phyloP scores from a whole-genome alignment of 306 rosid species.

The Cicer judaicum region DNA sequence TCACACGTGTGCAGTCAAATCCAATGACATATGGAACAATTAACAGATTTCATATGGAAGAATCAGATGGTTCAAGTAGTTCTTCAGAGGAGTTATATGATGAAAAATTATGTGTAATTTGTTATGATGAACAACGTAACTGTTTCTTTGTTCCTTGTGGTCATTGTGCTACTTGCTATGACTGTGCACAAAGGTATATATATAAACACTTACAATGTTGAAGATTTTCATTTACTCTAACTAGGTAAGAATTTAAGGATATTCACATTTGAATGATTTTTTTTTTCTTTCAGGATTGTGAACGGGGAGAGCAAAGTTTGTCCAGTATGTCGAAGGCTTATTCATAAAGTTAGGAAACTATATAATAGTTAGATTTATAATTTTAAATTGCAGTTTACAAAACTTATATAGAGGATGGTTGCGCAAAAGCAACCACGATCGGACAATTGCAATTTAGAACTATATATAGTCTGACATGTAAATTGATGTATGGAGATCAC shows the following conservation, averaged over 20 bases:
- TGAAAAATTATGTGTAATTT: slow-evolving; percentile 68
- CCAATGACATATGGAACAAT: slow-evolving; percentile 57
- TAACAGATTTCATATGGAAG: slow-evolving; percentile 50
- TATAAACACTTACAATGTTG: not conserved
- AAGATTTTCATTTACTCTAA: slow-evolving; percentile 6
- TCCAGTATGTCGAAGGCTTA: slow-evolving; percentile 73
- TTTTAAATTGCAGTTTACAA: not conserved
- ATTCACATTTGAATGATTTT: not conserved
- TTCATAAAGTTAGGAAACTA: slow-evolving; percentile 63
- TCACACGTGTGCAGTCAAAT: slow-evolving; percentile 48
- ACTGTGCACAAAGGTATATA: slow-evolving; percentile 72
- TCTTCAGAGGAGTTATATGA: slow-evolving; percentile 76
- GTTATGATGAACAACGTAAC: slow-evolving; percentile 75
- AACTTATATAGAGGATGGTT: not conserved
- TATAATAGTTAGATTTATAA: slow-evolving; percentile 42
- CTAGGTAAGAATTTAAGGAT: not conserved
- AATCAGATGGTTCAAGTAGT: slow-evolving; percentile 55
- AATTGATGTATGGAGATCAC: slow-evolving; percentile 2
- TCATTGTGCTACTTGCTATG: slow-evolving; percentile 78
- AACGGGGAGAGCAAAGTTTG: slow-evolving; percentile 67
- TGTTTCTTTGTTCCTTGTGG: slow-evolving; percentile 86
- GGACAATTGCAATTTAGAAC: not conserved
- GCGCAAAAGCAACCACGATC: not conserved
- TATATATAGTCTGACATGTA: slow-evolving; percentile 27
- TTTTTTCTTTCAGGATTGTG: slow-evolving; percentile 64